These are phyloP conservation scores for Chondrus crispus DNA, from an alignment of 23 red algal species.

Conservation along the genomic window DNA sequence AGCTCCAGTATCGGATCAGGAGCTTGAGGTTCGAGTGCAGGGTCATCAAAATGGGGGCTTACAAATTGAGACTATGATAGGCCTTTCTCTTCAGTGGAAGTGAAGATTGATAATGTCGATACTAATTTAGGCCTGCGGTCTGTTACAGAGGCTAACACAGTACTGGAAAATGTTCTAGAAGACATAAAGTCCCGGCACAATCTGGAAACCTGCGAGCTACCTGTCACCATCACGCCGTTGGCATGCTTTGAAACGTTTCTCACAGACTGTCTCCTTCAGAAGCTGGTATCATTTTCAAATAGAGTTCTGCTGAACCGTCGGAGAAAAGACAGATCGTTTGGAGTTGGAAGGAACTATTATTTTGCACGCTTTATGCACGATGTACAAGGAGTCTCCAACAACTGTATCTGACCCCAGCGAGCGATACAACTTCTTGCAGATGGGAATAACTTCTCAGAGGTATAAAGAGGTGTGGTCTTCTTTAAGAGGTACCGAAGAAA, in stretches of 20 bases:
- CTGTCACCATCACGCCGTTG: background rate
- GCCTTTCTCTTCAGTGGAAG: background rate
- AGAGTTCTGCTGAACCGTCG: background rate
- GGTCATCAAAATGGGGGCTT: background rate
- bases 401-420: background rate
- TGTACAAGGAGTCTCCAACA: background rate
- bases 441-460: background rate
- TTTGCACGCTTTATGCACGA: background rate
- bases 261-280: background rate
- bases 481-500: background rate
- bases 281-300: background rate
- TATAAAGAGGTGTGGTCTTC: background rate
- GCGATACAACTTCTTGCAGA: background rate
- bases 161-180: background rate
- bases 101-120: background rate
- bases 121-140: background rate
- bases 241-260: background rate
- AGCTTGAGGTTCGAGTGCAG: no score
- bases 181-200: background rate
- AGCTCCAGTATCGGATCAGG: no score
- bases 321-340: background rate
- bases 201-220: no score
- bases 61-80: background rate
- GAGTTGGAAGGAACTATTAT: background rate
- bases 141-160: background rate